Percentiles rank a stretch among this genome's conserved stretches.
Evolutionary conservation across 1,284 basidiomycete genomes (phyloP).

Genomic region (Malassezia caprae): DNA sequence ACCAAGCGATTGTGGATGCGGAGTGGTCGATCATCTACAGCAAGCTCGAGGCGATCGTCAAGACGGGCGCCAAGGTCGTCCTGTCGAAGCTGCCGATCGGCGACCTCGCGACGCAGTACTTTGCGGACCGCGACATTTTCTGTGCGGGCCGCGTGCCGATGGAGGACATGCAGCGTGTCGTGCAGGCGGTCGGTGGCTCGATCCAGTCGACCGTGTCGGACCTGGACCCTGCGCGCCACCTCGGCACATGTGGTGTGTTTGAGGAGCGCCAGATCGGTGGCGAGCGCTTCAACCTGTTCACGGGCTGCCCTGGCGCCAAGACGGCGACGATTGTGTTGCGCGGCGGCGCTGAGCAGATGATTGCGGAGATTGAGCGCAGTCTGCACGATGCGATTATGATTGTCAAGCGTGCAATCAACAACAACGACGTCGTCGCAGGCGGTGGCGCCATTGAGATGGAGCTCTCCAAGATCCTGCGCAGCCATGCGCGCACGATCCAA

Average conservation of each 20-base stretch:
- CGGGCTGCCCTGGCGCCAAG: constrained; percentile 86
- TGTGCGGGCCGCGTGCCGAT: constrained; percentile 90
- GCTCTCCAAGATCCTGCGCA: constrained; percentile 80
- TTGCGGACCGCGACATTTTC: constrained; percentile 97
- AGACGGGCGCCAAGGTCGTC: constrained; percentile 93
- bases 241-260: constrained; percentile 81
- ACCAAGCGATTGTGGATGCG: constrained; percentile 97
- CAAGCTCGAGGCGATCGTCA: constrained; percentile 90
- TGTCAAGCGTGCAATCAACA: constrained; percentile 90
- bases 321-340: constrained; percentile 92
- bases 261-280: constrained; percentile 94
- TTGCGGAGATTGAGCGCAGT: constrained; percentile 93
- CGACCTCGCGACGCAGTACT: constrained; percentile 97
- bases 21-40: constrained; percentile 99
- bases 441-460: constrained; percentile 99
- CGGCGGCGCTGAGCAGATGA: constrained; percentile 97
- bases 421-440: constrained; percentile 89
- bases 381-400: constrained; percentile 99
- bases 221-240: constrained; percentile 68
- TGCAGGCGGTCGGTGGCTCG: constrained; percentile 88
- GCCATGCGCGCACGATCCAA: constrained; percentile 79
- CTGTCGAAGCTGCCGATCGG: constrained; percentile 97
- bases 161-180: constrained; percentile 83
- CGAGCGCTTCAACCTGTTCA: constrained; percentile 93
- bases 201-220: constrained; percentile 93